phyloP scores from a whole-genome alignment of 225 moss, liverwort and hornwort genomes.

The Pleurozium schreberi region DNA sequence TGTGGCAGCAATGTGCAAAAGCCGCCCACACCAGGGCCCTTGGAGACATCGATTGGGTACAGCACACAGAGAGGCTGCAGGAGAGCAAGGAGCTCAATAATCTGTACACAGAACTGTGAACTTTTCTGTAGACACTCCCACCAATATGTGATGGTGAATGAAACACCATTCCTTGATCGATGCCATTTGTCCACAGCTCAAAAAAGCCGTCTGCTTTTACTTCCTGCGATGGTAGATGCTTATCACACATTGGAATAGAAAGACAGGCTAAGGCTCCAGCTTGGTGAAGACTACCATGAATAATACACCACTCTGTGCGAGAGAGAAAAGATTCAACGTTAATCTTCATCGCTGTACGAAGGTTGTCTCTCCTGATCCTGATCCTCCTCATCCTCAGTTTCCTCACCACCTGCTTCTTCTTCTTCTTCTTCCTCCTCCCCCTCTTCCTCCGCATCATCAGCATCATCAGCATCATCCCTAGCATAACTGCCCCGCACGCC shows the following conservation, averaged over 20 bases:
- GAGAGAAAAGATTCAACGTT: neutral
- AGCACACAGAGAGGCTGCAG: constrained; percentile 3
- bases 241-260: constrained; percentile 7
- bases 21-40: neutral
- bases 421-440: constrained; percentile 17
- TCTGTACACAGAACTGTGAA: constrained; percentile 26
- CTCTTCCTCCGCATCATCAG: constrained; percentile 4
- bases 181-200: constrained; percentile 5
- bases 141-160: neutral
- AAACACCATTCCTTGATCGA: neutral
- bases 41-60: neutral
- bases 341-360: constrained; percentile 45
- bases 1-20: neutral
- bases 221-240: constrained; percentile 8
- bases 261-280: neutral
- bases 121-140: neutral
- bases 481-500: constrained; percentile 3
- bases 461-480: constrained; percentile 17
- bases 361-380: constrained; percentile 6
- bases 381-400: constrained; percentile 51
- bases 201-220: neutral
- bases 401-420: constrained; percentile 26
- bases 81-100: constrained; percentile 35
- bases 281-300: neutral
- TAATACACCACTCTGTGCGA: neutral